Percentiles rank a stretch among this genome's conserved stretches.
Evolutionary conservation across 192 early-diverging fungal species (phyloP).

Genomic region (Phycomyces blakesleeanus): DNA sequence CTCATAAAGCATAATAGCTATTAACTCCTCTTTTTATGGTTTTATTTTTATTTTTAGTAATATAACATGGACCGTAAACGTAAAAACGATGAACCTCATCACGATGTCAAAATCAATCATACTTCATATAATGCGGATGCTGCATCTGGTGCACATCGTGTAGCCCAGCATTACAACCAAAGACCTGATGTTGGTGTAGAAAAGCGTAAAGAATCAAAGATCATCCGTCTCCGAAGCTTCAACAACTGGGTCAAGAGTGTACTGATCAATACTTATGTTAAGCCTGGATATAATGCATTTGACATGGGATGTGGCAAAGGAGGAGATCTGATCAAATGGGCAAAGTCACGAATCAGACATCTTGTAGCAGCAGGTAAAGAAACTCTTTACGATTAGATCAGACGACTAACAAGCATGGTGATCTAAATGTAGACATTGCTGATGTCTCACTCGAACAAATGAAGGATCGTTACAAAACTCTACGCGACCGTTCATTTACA

Average conservation of each 20-base stretch:
- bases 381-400: neutral
- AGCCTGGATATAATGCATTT: conserved; percentile 58
- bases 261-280: conserved; percentile 68
- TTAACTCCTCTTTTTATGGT: too few relatives aligned
- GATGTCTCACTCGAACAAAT: conserved; percentile 83
- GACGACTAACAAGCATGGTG: neutral
- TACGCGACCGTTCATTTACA: conserved; percentile 54
- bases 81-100: neutral
- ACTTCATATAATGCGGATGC: neutral
- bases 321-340: conserved; percentile 83
- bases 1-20: too few relatives aligned
- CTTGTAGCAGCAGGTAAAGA: conserved; percentile 73
- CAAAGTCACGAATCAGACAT: conserved; percentile 63
- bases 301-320: conserved; percentile 96
- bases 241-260: conserved; percentile 98
- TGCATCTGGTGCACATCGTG: conserved; percentile 23
- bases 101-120: neutral
- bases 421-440: conserved; percentile 73
- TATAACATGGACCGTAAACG: conserved; percentile 2
- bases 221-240: conserved; percentile 82
- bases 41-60: too few relatives aligned
- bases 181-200: conserved; percentile 75
- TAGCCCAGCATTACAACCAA: conserved; percentile 81
- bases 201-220: conserved; percentile 75
- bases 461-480: conserved; percentile 55